These are phyloP conservation scores for Wallacemonas collosoma DNA, from an alignment of 208 protist genomes.

Conservation along the genomic window DNA sequence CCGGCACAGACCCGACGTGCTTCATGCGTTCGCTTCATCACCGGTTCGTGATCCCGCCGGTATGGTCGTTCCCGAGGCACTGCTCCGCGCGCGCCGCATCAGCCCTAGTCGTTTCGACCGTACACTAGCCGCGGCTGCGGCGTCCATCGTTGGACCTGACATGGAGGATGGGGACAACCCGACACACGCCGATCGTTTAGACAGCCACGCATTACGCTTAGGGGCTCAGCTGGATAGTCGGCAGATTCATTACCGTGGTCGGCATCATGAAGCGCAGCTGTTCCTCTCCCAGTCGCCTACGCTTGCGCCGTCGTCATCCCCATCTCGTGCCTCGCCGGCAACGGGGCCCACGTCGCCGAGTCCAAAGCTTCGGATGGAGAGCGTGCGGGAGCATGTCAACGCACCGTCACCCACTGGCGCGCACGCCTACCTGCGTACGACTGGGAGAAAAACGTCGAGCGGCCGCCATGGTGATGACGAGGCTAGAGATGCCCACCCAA, in stretches of 20 bases:
- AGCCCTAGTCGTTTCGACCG: constrained; percentile 30
- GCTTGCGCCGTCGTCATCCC: neutral
- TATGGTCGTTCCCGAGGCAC: constrained; percentile 36
- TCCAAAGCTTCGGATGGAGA: neutral
- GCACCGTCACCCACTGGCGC: neutral
- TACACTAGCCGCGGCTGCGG: constrained; percentile 19
- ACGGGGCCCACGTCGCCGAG: too few species aligned
- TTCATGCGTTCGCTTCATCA: neutral
- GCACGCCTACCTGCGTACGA: neutral
- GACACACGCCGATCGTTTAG: too few species aligned
- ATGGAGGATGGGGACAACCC: neutral
- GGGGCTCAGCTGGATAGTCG: constrained; percentile 28
- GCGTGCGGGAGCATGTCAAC: neutral
- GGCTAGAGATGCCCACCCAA: too few species aligned
- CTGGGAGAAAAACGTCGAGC: neutral
- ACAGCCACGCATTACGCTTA: too few species aligned
- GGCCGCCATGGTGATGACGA: too few species aligned
- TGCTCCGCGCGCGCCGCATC: constrained; percentile 21
- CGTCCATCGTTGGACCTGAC: constrained; percentile 22
- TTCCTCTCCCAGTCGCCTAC: neutral
- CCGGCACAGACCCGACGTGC: neutral
- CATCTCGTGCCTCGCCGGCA: neutral
- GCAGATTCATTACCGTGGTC: constrained; percentile 26
- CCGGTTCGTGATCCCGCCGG: constrained; percentile 24
- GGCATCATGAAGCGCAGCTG: constrained; percentile 15